Percentiles rank a stretch among this genome's conserved stretches.
Conservation (phyloP, 306 rosid species). For the Acacia melanoxylon region DNA sequence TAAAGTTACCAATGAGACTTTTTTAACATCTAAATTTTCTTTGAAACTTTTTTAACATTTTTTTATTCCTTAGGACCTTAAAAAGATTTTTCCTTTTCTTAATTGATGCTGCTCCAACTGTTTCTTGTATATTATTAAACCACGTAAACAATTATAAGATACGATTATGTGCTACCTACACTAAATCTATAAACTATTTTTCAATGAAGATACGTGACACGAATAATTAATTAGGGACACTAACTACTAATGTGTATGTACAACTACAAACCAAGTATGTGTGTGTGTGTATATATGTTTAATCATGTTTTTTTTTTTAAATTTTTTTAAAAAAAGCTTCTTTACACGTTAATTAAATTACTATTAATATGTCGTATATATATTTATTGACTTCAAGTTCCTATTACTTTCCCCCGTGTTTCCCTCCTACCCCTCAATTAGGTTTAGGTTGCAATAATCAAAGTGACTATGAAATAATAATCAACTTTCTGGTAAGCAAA, state of each 20-base stretch:
- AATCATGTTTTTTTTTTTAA: background rate
- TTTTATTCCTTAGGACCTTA: too few species aligned
- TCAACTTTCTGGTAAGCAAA: slow-evolving; percentile 14
- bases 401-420: slow-evolving; percentile 39
- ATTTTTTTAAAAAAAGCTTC: background rate
- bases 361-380: background rate
- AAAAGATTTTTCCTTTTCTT: too few species aligned
- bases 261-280: background rate
- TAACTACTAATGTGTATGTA: background rate
- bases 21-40: too few species aligned
- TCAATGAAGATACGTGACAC: background rate
- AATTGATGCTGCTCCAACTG: too few species aligned
- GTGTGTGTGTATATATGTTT: background rate
- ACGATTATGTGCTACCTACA: background rate
- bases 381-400: slow-evolving; percentile 21
- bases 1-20: too few species aligned
- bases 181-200: background rate
- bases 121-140: too few species aligned
- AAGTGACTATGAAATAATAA: slow-evolving; percentile 24
- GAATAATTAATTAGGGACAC: background rate
- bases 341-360: background rate
- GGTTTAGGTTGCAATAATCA: slow-evolving; percentile 36
- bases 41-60: too few species aligned
- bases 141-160: too few species aligned
- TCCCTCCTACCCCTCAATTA: slow-evolving; percentile 48